Evolutionary conservation across 2,329 filamentous ascomycete genomes (phyloP).

Genomic region (Emydomyces testavorans): DNA sequence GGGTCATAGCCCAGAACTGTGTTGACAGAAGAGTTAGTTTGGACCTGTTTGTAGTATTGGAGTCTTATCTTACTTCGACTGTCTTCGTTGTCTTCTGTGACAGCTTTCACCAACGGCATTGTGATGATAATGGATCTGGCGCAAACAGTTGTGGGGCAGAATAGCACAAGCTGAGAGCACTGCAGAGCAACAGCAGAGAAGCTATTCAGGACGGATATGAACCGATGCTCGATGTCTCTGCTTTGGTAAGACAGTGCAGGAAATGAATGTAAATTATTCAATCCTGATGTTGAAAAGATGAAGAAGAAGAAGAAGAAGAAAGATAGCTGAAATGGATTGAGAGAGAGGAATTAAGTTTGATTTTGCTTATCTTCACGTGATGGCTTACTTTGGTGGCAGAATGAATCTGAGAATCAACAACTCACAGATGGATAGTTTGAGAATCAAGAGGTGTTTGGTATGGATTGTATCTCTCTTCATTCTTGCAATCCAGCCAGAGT

Average conservation of each 20-base stretch:
- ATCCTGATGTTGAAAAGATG: not conserved
- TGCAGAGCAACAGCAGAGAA: too few relatives aligned
- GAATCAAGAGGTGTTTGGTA: too few relatives aligned
- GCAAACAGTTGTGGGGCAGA: not conserved
- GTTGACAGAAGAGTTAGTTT: constrained; percentile 5
- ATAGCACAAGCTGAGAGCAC: not conserved
- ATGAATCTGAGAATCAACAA: not conserved
- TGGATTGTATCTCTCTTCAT: not conserved
- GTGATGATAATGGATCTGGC: not conserved
- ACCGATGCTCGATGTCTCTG: too few relatives aligned
- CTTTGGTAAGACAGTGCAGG: too few relatives aligned
- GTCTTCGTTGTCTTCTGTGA: constrained; percentile 35
- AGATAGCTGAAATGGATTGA: not conserved
- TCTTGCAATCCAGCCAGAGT: not conserved
- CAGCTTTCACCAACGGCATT: constrained; percentile 34
- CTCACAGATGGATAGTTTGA: too few relatives aligned
- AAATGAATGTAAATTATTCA: not conserved
- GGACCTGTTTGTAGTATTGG: not conserved
- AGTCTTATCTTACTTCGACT: constrained; percentile 31
- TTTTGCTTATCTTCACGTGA: not conserved
- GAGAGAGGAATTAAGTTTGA: not conserved
- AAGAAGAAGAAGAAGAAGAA: not conserved
- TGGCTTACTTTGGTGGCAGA: not conserved
- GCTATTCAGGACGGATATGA: too few relatives aligned
- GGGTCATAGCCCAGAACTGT: constrained; percentile 88